Conservation (phyloP, 2,329 filamentous ascomycete species). For the Verticillium nubilum region DNA sequence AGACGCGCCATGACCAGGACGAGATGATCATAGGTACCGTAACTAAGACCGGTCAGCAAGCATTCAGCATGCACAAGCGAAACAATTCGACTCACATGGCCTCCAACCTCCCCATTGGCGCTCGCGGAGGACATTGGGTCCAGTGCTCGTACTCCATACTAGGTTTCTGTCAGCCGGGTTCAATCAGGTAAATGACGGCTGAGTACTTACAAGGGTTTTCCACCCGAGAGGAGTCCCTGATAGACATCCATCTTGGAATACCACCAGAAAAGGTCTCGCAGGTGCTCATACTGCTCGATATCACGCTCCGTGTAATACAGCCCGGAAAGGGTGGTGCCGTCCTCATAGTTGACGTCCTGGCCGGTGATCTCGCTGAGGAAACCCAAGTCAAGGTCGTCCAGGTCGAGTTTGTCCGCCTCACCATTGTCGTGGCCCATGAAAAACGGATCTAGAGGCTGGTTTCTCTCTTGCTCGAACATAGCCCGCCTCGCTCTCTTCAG, state of each 20-base stretch:
- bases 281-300: constrained; percentile 71
- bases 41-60: constrained; percentile 43
- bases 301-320: constrained; percentile 50
- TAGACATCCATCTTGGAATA: constrained; percentile 92
- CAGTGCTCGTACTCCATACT: constrained; percentile 77
- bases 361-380: constrained; percentile 38
- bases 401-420: constrained; percentile 19
- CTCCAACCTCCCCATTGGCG: constrained; percentile 69
- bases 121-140: constrained; percentile 83
- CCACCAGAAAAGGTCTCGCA: constrained; percentile 92
- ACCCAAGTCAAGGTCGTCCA: constrained; percentile 34
- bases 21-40: constrained; percentile 85
- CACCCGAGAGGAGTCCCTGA: constrained; percentile 84
- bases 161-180: not conserved
- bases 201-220: constrained; percentile 71
- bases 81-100: constrained; percentile 50
- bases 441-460: constrained; percentile 18
- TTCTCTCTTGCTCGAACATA: constrained; percentile 30
- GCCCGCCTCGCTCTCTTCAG: constrained; percentile 44
- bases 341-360: constrained; percentile 20
- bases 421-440: constrained; percentile 14
- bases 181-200: not conserved
- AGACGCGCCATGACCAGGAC: constrained; percentile 76
- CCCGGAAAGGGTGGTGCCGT: constrained; percentile 13
- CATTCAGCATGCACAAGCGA: too few species aligned